Base-by-base conservation (phyloP, 805 yeast genomes). In the Schwanniomyces vanrijiae region DNA sequence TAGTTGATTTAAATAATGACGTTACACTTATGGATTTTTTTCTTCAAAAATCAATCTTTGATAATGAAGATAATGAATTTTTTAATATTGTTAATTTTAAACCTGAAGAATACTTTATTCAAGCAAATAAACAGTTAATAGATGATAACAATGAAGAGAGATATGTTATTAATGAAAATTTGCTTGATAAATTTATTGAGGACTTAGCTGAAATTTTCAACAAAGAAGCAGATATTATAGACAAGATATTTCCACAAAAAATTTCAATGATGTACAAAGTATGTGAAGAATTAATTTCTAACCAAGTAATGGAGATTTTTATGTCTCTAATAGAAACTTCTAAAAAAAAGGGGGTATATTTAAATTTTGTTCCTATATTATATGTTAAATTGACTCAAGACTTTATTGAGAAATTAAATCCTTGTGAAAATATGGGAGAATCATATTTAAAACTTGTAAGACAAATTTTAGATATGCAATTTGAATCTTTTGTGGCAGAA, bases 201-300 rank as follows among this genome's bases (percentile, higher is more conserved):
- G 65, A 64, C 8, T 45, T 77, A 8, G 71, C 74, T 0, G 49
- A 54, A 1, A 54, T 61, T 2, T 68, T 80, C 56, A 67, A 75
- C 49, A 56, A 65, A 13, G 70, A 75, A 40, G 59, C 75, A 6
- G 44, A 50, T 6, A 63, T 66, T 1, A 69, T 78, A 16, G 80
- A 77, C 49, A 48, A 52, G 9, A 68, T 77, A 2, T 79, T 80
- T 52, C 80, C 80, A 2, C 61, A 52, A 14, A 49, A 68, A 3
- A 65, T 69, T 7, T 80, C 81, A 0, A 76, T 77, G 67, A 71
- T 73, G 73, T 66, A 67, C 53, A 71, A 75, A 45, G 69, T 79
- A 3, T 62, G 77, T 40, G 83, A 80, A 51, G 77, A 73, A 40
- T 62, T 79, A 33, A 64, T 73, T 2, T 56, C 71, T 10, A 73